Evolutionary conservation across 2,329 filamentous ascomycete species (phyloP).

Genomic region (Cyclaneusma minus): DNA sequence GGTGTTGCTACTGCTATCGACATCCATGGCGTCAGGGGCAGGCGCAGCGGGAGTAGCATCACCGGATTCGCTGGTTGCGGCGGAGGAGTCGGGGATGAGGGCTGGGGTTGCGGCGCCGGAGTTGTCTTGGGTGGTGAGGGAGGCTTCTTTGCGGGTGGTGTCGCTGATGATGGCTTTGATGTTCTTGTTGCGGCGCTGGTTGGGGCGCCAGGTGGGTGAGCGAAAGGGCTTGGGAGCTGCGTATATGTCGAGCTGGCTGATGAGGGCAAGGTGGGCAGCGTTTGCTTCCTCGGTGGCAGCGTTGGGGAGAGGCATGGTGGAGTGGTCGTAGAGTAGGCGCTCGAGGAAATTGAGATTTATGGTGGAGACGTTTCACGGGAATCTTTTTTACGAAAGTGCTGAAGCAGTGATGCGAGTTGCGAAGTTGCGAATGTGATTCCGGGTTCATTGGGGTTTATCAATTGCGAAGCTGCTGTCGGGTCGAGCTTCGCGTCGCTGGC

Average conservation of each 20-base stretch:
- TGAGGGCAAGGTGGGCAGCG: constrained; percentile 70
- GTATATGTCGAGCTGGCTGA: constrained; percentile 86
- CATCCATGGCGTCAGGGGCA: constrained; percentile 20
- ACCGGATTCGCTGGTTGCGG: constrained; percentile 33
- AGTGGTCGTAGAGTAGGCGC: no score
- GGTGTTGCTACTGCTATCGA: constrained; percentile 11
- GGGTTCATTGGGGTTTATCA: no score
- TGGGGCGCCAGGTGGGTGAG: constrained; percentile 78
- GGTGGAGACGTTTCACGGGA: constrained; percentile 19
- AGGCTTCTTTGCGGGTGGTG: constrained; percentile 77
- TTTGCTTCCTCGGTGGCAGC: constrained; percentile 51
- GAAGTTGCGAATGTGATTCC: no score
- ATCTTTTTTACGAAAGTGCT: neutral
- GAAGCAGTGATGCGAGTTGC: no score
- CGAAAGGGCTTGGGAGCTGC: constrained; percentile 78
- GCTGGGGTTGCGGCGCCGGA: constrained; percentile 62
- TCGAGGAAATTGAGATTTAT: neutral
- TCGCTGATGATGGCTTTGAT: constrained; percentile 93
- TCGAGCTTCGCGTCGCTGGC: no score
- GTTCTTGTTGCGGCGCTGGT: constrained; percentile 95
- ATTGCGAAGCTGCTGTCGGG: no score
- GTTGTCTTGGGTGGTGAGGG: constrained; percentile 66
- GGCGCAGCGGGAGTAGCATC: constrained; percentile 28
- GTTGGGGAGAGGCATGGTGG: no score
- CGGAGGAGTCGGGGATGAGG: constrained; percentile 34